Evolutionary conservation across 805 yeast species (phyloP).

Genomic region (Hanseniaspora mollemarum): DNA sequence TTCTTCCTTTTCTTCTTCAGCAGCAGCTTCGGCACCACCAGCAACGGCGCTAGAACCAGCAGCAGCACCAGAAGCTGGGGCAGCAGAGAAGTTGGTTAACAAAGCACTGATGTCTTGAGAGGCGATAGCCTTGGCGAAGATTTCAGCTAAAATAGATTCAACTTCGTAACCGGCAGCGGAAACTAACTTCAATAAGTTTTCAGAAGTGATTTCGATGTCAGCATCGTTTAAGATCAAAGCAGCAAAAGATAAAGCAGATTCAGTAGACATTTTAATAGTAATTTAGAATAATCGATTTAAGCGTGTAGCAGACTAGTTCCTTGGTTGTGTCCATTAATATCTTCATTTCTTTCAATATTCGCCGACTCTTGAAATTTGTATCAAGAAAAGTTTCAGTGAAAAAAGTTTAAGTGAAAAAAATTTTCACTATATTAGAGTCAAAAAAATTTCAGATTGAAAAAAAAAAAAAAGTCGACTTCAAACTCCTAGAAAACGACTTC

Average conservation of each 20-base stretch:
- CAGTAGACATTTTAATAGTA: slow-evolving; percentile 52
- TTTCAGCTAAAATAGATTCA: slow-evolving; percentile 71
- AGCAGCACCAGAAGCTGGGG: slow-evolving; percentile 37
- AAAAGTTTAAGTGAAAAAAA: neutral
- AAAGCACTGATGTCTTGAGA: slow-evolving; percentile 64
- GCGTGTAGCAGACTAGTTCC: slow-evolving; percentile 32
- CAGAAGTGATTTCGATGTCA: slow-evolving; percentile 82
- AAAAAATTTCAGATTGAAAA: neutral
- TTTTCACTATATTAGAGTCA: neutral
- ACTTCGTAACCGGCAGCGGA: slow-evolving; percentile 65
- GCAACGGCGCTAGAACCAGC: slow-evolving; percentile 39
- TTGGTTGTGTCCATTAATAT: slow-evolving; percentile 18
- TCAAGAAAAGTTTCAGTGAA: neutral
- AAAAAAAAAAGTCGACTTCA: neutral
- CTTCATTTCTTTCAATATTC: neutral
- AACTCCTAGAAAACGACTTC: neutral
- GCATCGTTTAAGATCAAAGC: slow-evolving; percentile 97
- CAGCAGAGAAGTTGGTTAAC: slow-evolving; percentile 47
- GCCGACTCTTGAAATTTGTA: neutral
- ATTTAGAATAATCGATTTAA: slow-evolving; percentile 30
- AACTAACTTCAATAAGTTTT: slow-evolving; percentile 62
- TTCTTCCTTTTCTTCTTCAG: slow-evolving; percentile 51
- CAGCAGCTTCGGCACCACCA: slow-evolving; percentile 40
- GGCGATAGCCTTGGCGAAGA: slow-evolving; percentile 71
- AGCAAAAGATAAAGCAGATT: slow-evolving; percentile 93